Base-by-base conservation (phyloP, 108 stramenopile genomes). In the Conticribra guillardii region DNA sequence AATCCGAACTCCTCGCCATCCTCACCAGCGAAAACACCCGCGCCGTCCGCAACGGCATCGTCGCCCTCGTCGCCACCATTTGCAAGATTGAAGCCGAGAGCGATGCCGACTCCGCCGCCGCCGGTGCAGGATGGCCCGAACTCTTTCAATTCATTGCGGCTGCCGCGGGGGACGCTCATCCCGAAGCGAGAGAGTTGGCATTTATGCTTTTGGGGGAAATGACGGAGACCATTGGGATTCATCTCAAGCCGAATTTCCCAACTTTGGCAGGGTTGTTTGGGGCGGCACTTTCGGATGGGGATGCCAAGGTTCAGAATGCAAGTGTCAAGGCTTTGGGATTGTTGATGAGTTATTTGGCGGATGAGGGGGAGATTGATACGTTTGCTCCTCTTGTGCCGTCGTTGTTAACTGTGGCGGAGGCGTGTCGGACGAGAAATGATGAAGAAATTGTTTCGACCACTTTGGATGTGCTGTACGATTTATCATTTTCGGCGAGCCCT, bases 181-280 rank as follows among this genome's bases (percentile, higher is more conserved):
- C 79, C 19, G 88, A 93, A 69, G 89, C 89, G 44, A 92, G 96
- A 1, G 97, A 98, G 82, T 87, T 98, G 64, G 94, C 92, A 4
- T 98, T 96, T 81, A 82, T 95, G 44, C 68, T 98, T 0, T 81
- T 98, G 68, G 64, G 69, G 51, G 96, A 98, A 87, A 90, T 97
- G 90, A 94, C 97, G 16, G 96, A 97, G 46, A 96, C 95, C 33
- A 84, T 99, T 57, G 94, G 88, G 14, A 75, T 82, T 58, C 89
- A 89, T 56, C 76, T 98, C 32, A 87, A 84, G 70, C 69, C 76
- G 2, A 92, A 96, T 58, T 92, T 97, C 69, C 68, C 57, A 23
- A 81, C 83, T 11, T 76, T 99, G 52, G 80, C 86, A 37, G 65
- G 75, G 31, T 66, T 99, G 50, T 97, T 96, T 65, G 64, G 67